Conservation (phyloP, 208 protist species). For the Leishmania martiniquensis region DNA sequence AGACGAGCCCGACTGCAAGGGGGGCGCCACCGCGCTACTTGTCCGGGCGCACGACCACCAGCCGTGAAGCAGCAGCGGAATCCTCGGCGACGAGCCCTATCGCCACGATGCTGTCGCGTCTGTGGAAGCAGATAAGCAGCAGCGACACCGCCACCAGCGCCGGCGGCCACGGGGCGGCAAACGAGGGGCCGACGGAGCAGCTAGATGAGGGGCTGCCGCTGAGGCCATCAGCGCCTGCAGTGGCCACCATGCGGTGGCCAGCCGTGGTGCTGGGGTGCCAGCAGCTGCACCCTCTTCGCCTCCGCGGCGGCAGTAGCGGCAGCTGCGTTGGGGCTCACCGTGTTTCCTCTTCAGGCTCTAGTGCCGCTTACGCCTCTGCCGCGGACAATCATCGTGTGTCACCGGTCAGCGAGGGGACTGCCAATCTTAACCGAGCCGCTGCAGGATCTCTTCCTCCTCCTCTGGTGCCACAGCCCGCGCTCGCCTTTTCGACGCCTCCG, state of each 20-base stretch:
- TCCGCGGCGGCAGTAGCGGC: background rate
- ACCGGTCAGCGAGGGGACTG: background rate
- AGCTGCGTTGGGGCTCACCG: background rate
- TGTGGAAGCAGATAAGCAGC: background rate
- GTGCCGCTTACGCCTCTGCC: background rate
- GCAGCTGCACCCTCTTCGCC: background rate
- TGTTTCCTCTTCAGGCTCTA: background rate
- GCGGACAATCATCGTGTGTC: background rate
- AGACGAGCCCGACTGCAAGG: background rate
- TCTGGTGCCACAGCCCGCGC: background rate
- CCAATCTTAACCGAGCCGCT: background rate
- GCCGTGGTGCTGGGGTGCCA: slow-evolving; percentile 3
- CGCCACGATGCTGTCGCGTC: background rate
- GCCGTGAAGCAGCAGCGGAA: background rate
- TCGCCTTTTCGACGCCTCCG: background rate
- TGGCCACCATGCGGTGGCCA: background rate
- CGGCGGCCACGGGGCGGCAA: no score
- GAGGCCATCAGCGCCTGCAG: background rate
- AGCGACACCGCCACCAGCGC: background rate
- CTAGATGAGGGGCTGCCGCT: background rate
- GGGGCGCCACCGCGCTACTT: background rate
- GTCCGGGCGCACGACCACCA: background rate
- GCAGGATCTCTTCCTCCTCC: background rate
- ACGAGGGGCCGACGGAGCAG: background rate
- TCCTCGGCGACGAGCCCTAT: background rate